Evolutionary conservation across 108 stramenopile genomes (phyloP).

Genomic region (Pseudonitzschia pungens): DNA sequence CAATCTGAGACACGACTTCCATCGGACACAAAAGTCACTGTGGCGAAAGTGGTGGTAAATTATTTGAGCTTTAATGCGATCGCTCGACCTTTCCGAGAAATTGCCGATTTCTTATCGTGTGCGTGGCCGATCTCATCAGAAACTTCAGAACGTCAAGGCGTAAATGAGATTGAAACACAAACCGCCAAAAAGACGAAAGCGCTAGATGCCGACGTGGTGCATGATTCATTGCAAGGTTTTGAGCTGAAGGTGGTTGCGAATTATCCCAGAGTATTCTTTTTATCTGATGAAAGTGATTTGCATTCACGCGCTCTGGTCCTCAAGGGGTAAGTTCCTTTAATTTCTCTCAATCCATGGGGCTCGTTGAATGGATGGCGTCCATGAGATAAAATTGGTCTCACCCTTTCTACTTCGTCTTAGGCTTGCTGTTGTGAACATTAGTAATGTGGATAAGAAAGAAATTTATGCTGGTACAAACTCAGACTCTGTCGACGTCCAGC

Average conservation of each 20-base stretch:
- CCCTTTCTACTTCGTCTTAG: conserved; percentile 12
- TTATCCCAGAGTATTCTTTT: conserved; percentile 73
- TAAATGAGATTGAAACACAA: not conserved
- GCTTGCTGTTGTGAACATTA: conserved; percentile 52
- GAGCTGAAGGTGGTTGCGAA: conserved; percentile 58
- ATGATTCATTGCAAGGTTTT: conserved; percentile 21
- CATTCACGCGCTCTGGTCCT: conserved; percentile 67
- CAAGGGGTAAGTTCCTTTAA: conserved; percentile 46
- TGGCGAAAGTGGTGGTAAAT: conserved; percentile 47
- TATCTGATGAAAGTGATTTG: conserved; percentile 67
- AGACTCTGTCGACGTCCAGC: conserved; percentile 14
- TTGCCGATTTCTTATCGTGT: conserved; percentile 42
- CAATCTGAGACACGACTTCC: conserved; percentile 15
- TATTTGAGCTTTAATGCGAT: conserved; percentile 55
- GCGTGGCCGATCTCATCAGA: conserved; percentile 26
- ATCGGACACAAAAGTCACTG: conserved; percentile 28
- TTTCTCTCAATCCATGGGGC: not conserved
- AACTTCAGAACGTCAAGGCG: not conserved
- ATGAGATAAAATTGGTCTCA: not conserved
- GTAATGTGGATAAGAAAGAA: conserved; percentile 22
- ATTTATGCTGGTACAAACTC: not conserved
- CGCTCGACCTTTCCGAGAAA: conserved; percentile 48
- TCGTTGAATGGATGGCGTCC: not conserved
- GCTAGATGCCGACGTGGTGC: not conserved
- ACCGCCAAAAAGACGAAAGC: not conserved